Base-by-base conservation (phyloP, 2,329 filamentous ascomycete genomes). In the Aspergillus sp. region DNA sequence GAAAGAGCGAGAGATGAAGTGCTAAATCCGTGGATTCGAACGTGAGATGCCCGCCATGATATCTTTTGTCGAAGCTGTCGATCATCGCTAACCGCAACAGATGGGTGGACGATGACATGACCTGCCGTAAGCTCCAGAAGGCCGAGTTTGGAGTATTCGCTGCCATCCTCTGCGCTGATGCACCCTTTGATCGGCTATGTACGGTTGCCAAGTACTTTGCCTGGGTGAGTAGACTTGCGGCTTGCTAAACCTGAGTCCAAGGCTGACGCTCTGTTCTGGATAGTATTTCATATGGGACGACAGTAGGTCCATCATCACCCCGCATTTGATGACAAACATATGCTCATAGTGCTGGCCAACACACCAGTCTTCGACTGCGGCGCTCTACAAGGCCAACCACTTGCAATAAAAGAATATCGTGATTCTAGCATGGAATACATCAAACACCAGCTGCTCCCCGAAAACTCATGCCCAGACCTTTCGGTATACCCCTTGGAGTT, bases 281-380 rank as follows among this genome's bases (percentile, higher is more conserved):
- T 8, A 63, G 63, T 60, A 63, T 30, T 63, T 62, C 19, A 43
- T 65, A 8, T 65, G 60, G 57, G 57, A 63, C 17, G 60, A 63
- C 25, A 43, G 60, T 62, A 59, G 23, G 23, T 31, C 6, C 31
- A 9, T 46, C 38, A 3, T 15, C 3, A 19, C 2, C 9, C 9
- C 19, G 19, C 19, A 2, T 19, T 19, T 19, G 19, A 19, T 19
- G 19, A 19, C 19, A 19, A 19, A 19, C 19, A 19, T 19, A 19
- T 19, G 19, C 2, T 19, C 23, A 13, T 7, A 30, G 7, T 7
- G 19, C 5, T 13, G 1, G 8, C n/a, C 23, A 30, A 54, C 52
- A 48, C n/a, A 54, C 13, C 15, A 59, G 62, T 62, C 9, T 65
- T 65, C 25, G 60, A 65, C 48, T 63, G 54, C 17, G 63, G 57